These are phyloP conservation scores for Lactifluus subvellereus DNA, from an alignment of 768 basidiomycete species.

Conservation along the genomic window DNA sequence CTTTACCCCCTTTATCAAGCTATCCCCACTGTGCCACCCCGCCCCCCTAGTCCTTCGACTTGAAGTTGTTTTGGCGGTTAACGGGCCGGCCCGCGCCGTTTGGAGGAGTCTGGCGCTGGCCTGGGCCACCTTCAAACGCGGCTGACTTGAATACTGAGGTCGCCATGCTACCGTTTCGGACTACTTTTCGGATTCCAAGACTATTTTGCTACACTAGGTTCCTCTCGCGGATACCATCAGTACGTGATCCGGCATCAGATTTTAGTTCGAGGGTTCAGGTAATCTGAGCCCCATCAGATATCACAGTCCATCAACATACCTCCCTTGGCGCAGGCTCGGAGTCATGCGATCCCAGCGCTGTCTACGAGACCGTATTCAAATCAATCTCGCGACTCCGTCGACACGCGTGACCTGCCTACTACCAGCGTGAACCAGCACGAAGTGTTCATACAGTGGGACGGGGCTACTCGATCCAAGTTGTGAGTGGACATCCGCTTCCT, in stretches of 20 bases:
- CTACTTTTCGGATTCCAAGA: neutral
- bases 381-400: neutral
- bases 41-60: too few species aligned
- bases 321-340: neutral
- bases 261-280: neutral
- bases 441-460: slow-evolving; percentile 70
- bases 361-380: neutral
- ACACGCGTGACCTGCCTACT: slow-evolving; percentile 27
- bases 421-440: slow-evolving; percentile 50
- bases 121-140: too few species aligned
- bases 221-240: neutral
- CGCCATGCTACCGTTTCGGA: neutral
- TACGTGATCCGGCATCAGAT: neutral
- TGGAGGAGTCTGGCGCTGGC: too few species aligned
- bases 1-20: too few species aligned
- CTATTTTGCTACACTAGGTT: neutral
- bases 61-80: too few species aligned
- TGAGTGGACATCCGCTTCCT: slow-evolving; percentile 35
- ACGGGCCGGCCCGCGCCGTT: too few species aligned
- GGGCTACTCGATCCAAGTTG: slow-evolving; percentile 71
- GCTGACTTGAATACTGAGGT: too few species aligned
- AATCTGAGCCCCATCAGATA: neutral
- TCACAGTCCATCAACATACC: neutral
- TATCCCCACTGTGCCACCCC: too few species aligned
- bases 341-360: neutral